phyloP scores from a whole-genome alignment of 139 green algal species.

The Pleodorina starrii region DNA sequence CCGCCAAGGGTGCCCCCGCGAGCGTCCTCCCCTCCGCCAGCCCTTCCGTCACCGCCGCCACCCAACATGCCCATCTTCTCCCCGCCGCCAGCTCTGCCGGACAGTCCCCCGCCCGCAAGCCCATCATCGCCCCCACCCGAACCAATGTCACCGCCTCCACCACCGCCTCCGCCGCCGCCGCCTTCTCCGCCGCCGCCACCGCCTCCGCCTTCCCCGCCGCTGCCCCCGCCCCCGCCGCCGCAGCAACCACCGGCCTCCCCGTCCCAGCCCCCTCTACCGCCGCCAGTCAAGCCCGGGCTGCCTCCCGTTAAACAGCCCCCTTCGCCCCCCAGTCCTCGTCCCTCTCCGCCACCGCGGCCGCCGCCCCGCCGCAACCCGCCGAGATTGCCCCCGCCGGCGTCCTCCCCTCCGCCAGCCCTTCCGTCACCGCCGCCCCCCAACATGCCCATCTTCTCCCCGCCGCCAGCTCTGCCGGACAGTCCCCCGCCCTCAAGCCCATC shows the following conservation, averaged over 20 bases:
- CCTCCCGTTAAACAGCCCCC: neutral
- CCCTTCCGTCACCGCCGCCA: neutral
- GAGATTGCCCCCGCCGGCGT: neutral
- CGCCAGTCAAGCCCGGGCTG: too few relatives aligned
- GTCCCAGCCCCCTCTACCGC: too few relatives aligned
- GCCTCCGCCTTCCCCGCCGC: neutral
- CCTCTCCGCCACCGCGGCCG: neutral
- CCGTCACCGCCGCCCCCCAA: neutral
- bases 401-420: neutral
- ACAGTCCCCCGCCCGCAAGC: neutral
- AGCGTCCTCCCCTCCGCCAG: neutral
- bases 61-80: neutral
- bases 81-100: neutral
- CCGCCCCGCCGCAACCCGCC: neutral
- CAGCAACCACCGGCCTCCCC: too few relatives aligned
- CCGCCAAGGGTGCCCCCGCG: neutral
- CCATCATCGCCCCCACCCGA: neutral
- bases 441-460: neutral
- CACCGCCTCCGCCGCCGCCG: neutral
- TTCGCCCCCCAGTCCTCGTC: neutral
- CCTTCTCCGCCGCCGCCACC: neutral
- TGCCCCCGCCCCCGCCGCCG: neutral
- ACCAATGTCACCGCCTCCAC: neutral
- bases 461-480: neutral
- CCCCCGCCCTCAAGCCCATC: neutral